Conservation (phyloP, 805 yeast genomes). For the Hanseniaspora hatyaiensis region DNA sequence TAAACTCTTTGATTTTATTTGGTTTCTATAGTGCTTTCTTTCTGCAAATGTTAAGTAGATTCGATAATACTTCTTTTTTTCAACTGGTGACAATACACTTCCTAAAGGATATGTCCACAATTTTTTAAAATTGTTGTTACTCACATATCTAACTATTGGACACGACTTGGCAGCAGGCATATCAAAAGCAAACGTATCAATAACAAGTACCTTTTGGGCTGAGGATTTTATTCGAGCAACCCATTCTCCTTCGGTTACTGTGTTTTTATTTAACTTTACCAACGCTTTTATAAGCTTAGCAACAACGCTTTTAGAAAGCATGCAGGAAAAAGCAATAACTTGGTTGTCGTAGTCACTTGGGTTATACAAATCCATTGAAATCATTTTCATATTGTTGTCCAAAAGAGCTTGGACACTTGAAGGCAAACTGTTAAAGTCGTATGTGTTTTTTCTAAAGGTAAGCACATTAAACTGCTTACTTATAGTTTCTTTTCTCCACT, state of each 20-base stretch:
- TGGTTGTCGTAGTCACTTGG: constrained; percentile 1
- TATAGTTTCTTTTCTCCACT: neutral
- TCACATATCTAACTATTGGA: constrained; percentile 9
- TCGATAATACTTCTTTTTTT: neutral
- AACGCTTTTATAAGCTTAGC: neutral
- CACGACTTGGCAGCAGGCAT: constrained; percentile 1
- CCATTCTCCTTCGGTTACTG: neutral
- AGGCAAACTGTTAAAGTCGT: neutral
- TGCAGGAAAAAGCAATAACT: neutral
- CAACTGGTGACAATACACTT: neutral
- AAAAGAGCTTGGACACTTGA: neutral
- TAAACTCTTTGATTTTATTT: neutral
- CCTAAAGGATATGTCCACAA: constrained; percentile 6
- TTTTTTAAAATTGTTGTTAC: constrained; percentile 1
- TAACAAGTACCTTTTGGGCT: neutral
- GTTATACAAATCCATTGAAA: constrained; percentile 1
- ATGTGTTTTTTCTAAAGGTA: neutral
- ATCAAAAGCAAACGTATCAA: constrained; percentile 12
- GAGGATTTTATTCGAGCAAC: neutral
- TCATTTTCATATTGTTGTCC: constrained; percentile 6
- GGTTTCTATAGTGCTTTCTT: neutral
- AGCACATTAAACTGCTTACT: neutral
- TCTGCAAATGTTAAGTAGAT: neutral
- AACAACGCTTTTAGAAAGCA: neutral
- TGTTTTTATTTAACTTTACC: neutral